Conservation (phyloP, 768 basidiomycete species). For the Obba rivulosa region DNA sequence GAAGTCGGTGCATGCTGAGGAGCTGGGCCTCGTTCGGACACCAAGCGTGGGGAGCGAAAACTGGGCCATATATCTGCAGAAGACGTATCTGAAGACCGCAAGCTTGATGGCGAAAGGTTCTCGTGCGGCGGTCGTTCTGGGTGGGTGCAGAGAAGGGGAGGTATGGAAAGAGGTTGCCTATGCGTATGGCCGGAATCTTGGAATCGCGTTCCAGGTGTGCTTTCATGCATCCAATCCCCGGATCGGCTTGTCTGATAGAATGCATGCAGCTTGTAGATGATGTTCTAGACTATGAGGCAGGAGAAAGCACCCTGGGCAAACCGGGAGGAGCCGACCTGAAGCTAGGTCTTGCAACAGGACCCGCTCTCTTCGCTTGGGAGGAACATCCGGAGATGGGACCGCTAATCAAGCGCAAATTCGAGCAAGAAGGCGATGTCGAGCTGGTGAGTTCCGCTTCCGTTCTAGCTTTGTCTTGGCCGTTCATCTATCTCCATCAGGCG, state of each 20-base stretch:
- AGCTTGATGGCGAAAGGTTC: constrained; percentile 87
- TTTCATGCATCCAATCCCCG: background rate
- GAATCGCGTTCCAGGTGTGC: constrained; percentile 90
- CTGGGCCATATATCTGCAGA: constrained; percentile 81
- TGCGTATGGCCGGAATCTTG: constrained; percentile 84
- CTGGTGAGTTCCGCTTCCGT: constrained; percentile 39
- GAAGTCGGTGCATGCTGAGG: constrained; percentile 43
- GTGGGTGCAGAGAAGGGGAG: constrained; percentile 74
- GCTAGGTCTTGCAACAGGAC: constrained; percentile 73
- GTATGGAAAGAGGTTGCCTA: constrained; percentile 87
- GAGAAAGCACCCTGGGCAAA: constrained; percentile 73
- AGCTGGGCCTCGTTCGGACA: constrained; percentile 25
- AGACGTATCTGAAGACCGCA: constrained; percentile 91
- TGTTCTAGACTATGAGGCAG: constrained; percentile 86
- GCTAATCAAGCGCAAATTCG: constrained; percentile 77
- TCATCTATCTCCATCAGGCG: constrained; percentile 41
- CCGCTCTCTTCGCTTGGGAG: constrained; percentile 82
- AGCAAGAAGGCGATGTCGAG: constrained; percentile 73
- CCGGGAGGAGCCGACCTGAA: constrained; percentile 67
- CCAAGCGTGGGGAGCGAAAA: constrained; percentile 36
- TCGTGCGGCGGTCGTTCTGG: constrained; percentile 81
- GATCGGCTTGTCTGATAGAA: background rate
- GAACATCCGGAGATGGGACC: constrained; percentile 72
- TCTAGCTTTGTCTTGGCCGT: background rate
- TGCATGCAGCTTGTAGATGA: constrained; percentile 83